A percentile compares a stretch with the other conserved stretches of the same genome.
phyloP scores from a whole-genome alignment of 495 filamentous ascomycete species.

The Talaromyces borbonicus region DNA sequence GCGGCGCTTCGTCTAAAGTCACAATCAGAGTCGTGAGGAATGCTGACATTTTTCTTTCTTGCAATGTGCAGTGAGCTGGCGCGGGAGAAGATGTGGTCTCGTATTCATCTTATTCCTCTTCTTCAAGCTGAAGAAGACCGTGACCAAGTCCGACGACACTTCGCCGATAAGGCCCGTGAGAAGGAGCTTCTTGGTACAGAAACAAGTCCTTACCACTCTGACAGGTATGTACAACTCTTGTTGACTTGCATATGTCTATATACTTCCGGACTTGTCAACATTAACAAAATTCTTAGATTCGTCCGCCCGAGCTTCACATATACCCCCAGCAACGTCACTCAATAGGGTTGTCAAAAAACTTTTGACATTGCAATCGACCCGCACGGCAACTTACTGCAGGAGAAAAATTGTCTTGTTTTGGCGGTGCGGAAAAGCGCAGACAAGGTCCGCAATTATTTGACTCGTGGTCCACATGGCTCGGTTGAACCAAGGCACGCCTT shows the following conservation, averaged over 20 bases:
- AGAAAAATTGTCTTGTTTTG: not conserved
- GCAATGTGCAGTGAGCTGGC: constrained; percentile 61
- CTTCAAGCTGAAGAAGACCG: constrained; percentile 95
- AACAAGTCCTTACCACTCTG: constrained; percentile 73
- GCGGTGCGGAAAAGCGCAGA: not conserved
- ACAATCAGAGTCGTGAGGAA: not conserved
- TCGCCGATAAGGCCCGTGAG: constrained; percentile 80
- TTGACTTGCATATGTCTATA: too few relatives aligned
- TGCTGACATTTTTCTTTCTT: not conserved
- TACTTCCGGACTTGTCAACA: too few relatives aligned
- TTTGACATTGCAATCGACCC: not conserved
- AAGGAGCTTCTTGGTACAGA: constrained; percentile 78
- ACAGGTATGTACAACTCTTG: constrained; percentile 80
- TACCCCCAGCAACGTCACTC: constrained; percentile 30
- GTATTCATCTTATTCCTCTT: constrained; percentile 83
- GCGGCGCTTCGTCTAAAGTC: constrained; percentile 4
- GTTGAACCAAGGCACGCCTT: too few relatives aligned
- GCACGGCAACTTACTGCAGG: not conserved
- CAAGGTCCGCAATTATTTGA: too few relatives aligned
- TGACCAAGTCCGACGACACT: constrained; percentile 76
- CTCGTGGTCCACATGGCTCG: not conserved
- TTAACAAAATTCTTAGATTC: constrained; percentile 21
- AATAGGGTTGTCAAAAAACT: constrained; percentile 16
- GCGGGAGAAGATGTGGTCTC: constrained; percentile 95
- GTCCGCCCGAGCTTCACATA: constrained; percentile 38